These are phyloP conservation scores for Russula abietina DNA, from an alignment of 768 basidiomycete genomes.

Conservation along the genomic window DNA sequence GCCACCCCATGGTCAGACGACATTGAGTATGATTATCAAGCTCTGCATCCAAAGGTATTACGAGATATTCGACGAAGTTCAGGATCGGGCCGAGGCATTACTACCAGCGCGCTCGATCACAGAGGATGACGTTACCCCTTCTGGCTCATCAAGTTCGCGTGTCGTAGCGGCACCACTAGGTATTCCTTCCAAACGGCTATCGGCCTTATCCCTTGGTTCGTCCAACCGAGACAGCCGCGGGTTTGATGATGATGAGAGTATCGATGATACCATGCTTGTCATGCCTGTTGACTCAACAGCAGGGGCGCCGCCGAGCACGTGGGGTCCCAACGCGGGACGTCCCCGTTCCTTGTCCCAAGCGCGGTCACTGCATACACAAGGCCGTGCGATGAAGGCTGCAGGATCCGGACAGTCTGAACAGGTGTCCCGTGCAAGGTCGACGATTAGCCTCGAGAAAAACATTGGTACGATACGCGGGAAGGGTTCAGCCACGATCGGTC, in stretches of 20 bases:
- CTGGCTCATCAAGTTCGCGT: slow-evolving; percentile 16
- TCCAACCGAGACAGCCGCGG: slow-evolving; percentile 30
- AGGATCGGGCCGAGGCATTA: slow-evolving; percentile 60
- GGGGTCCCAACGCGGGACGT: slow-evolving; percentile 32
- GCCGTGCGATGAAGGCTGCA: slow-evolving; percentile 27
- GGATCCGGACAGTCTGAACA: slow-evolving; percentile 33
- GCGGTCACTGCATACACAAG: slow-evolving; percentile 36
- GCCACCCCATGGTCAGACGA: slow-evolving; percentile 47
- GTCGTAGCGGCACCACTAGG: slow-evolving; percentile 2
- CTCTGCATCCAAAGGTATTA: slow-evolving; percentile 79
- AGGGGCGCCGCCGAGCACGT: slow-evolving; percentile 36
- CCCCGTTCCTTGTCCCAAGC: slow-evolving; percentile 33
- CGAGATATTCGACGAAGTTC: slow-evolving; percentile 80
- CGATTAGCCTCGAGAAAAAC: slow-evolving; percentile 59
- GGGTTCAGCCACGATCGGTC: slow-evolving; percentile 62
- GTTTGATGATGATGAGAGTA: slow-evolving; percentile 60
- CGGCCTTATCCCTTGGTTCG: slow-evolving; percentile 18
- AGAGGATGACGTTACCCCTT: slow-evolving; percentile 13
- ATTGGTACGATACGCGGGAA: slow-evolving; percentile 32
- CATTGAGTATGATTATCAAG: slow-evolving; percentile 65
- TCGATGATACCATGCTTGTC: slow-evolving; percentile 69
- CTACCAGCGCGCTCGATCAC: slow-evolving; percentile 26
- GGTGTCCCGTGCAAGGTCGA: slow-evolving; percentile 46
- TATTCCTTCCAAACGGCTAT: slow-evolving; percentile 20
- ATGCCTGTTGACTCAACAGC: slow-evolving; percentile 56